A percentile compares a stretch with the other conserved stretches of the same genome.
Conservation (phyloP, 345 rosid genomes). For the Fremontodendron californicum region DNA sequence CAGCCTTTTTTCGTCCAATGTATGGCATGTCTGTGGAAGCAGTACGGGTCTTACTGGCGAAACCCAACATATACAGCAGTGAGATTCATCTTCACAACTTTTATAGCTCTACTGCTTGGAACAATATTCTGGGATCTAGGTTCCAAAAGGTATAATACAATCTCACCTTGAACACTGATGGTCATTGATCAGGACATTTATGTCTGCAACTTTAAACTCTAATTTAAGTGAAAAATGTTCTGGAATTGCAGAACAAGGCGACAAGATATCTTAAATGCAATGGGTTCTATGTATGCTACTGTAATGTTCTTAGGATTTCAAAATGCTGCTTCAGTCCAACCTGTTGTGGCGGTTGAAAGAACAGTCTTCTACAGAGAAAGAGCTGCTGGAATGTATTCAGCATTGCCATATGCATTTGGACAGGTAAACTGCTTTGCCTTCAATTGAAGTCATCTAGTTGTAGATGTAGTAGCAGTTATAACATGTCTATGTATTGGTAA, state of each 20-base stretch:
- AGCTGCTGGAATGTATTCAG: constrained; percentile 70
- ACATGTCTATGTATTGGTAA: background rate
- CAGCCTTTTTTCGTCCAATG: constrained; percentile 42
- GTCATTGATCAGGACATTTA: background rate
- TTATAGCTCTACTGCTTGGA: constrained; percentile 56
- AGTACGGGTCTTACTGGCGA: constrained; percentile 49
- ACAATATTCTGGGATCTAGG: constrained; percentile 64
- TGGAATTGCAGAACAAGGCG: constrained; percentile 25
- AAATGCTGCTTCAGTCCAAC: constrained; percentile 46
- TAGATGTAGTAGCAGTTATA: background rate
- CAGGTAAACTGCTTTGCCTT: constrained; percentile 30
- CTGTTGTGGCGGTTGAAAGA: constrained; percentile 62
- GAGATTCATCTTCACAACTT: constrained; percentile 42
- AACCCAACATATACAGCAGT: constrained; percentile 57
- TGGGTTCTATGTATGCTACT: constrained; percentile 51
- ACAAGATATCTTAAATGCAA: constrained; percentile 55
- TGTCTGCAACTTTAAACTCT: background rate
- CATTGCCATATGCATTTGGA: constrained; percentile 61
- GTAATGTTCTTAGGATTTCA: constrained; percentile 43
- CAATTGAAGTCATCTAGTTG: background rate
- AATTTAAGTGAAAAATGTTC: background rate
- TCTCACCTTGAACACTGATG: background rate
- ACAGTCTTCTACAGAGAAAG: constrained; percentile 66
- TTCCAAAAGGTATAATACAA: constrained; percentile 41
- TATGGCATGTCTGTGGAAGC: constrained; percentile 58